Base-by-base conservation (phyloP, 2,329 filamentous ascomycete genomes). In the Lasiodiplodia sp. region DNA sequence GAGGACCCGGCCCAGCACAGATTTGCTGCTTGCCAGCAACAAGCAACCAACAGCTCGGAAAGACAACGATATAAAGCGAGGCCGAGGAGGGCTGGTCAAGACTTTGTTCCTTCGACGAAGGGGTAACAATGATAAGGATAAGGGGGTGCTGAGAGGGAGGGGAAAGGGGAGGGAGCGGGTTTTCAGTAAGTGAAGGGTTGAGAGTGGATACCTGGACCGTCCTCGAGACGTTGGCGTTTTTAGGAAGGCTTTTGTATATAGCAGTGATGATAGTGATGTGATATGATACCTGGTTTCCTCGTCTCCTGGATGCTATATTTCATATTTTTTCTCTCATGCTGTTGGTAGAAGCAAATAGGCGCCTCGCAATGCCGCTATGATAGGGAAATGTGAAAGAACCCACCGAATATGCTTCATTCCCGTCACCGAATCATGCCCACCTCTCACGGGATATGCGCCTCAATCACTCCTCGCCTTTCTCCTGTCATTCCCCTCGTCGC, bases 401-500 rank as follows among this genome's bases (percentile, higher is more conserved):
- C 18, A 38, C 47, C 47, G 28, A 23, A 4, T 18, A 38, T 64
- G 44, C 60, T 23, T 52, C 18, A 10, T 4, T 47, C 11, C 2
- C 44, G 2, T 47, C 44, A 11, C 44, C n/a, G 3, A 12, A 38
- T 23, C 23, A n/a, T 37, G 16, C 21, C 12, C 16, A 37, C 25
- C 51, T 37, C 10, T 56, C 21, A 3, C 55, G 7, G 11, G 8
- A 4, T 55, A 6, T 23, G 31, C 5, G 0, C 31, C 2, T 47
- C 23, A 66, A 66, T 66, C 63, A 21, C 51, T 44, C 34, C 63
- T 44, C 23, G 44, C 60, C 31, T 66, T 66, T 1, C 63, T 23
- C 23, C 38, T 25, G 21, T 56, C 63, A 11, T 12, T n/a, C 7
- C 31, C 63, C 40, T 47, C 63, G 12, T 38, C 60, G 5, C 44